Evolutionary conservation across 163 green algal species (phyloP).

Genomic region (Chloromonas sp.): DNA sequence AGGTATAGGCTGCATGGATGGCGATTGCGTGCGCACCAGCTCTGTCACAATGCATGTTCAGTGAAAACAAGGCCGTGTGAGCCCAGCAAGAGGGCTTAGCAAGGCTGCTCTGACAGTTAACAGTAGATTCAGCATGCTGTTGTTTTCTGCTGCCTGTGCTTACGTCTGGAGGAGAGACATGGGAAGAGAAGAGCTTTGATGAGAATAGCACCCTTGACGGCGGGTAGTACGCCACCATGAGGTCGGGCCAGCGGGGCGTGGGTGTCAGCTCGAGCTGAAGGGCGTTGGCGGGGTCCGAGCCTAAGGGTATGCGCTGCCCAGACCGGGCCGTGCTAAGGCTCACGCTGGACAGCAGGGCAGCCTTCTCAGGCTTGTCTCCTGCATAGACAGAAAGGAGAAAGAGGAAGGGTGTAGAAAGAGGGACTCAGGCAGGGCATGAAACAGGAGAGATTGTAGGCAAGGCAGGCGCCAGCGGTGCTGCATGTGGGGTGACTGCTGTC

Average conservation of each 20-base stretch:
- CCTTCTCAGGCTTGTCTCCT: slow-evolving; percentile 41
- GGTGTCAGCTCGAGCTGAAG: slow-evolving; percentile 51
- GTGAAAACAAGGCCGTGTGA: no score
- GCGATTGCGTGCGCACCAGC: no score
- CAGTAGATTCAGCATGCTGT: no score
- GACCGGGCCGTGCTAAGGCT: neutral
- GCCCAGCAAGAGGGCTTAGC: no score
- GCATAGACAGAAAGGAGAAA: neutral
- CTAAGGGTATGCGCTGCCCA: neutral
- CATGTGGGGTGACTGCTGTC: neutral
- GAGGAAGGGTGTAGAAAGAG: neutral
- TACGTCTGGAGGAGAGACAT: slow-evolving; percentile 48
- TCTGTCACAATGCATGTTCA: no score
- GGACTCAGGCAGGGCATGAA: neutral
- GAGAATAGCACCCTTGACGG: slow-evolving; percentile 65
- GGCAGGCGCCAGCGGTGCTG: neutral
- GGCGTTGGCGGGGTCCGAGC: neutral
- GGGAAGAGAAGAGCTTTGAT: slow-evolving; percentile 84
- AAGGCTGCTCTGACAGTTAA: no score
- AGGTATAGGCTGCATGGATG: no score
- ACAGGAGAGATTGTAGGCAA: neutral
- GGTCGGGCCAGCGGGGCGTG: slow-evolving; percentile 90
- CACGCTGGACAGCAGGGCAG: slow-evolving; percentile 29
- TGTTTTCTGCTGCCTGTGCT: neutral
- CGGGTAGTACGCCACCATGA: slow-evolving; percentile 29